These are phyloP conservation scores for Ophiosphaerella herpotricha DNA, from an alignment of 2,329 filamentous ascomycete species.

Conservation along the genomic window DNA sequence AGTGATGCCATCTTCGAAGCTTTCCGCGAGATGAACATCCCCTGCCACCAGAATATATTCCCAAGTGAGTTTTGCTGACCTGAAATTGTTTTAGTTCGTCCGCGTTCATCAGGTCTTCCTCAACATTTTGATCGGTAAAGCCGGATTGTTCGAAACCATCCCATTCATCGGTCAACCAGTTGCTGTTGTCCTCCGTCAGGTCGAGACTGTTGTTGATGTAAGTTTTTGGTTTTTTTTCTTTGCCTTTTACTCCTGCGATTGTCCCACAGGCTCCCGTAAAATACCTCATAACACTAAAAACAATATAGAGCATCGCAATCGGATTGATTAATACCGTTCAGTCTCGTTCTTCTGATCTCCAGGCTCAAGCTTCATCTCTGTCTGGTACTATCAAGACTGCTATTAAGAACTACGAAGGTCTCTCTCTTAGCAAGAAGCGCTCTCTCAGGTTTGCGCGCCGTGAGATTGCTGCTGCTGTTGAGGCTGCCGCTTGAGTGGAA, in stretches of 20 bases:
- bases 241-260: too few relatives aligned
- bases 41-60: neutral
- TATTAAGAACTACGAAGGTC: neutral
- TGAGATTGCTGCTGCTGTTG: neutral
- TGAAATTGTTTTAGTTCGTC: constrained; percentile 10
- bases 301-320: constrained; percentile 4
- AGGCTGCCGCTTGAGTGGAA: neutral
- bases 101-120: constrained; percentile 19
- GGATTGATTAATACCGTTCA: constrained; percentile 6
- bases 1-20: constrained; percentile 14
- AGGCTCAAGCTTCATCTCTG: neutral
- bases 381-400: neutral
- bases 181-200: constrained; percentile 14
- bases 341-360: constrained; percentile 7
- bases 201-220: constrained; percentile 21
- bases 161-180: constrained; percentile 18
- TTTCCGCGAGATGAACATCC: constrained; percentile 4
- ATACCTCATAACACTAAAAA: neutral
- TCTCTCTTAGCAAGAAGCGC: neutral
- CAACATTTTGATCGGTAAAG: constrained; percentile 23
- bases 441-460: neutral
- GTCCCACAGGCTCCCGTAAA: too few relatives aligned
- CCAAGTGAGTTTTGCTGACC: neutral
- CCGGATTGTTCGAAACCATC: constrained; percentile 13
- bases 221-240: neutral